Evolutionary conservation across 2,329 filamentous ascomycete species (phyloP).

Genomic region (Orbilia ellipsospora): DNA sequence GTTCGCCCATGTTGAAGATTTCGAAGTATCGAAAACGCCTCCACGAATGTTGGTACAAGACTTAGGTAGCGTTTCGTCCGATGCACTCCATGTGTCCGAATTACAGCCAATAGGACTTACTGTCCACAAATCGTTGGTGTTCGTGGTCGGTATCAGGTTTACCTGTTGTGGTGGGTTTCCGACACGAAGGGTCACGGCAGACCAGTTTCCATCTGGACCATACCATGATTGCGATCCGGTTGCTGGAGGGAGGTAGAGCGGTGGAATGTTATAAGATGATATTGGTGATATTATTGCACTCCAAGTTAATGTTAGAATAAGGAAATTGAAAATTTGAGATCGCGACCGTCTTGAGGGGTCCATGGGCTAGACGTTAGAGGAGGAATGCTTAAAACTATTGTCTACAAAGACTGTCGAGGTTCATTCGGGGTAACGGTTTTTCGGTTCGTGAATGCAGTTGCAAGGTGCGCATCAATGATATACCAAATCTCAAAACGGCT

Average conservation of each 20-base stretch:
- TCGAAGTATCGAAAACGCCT: conserved; percentile 24
- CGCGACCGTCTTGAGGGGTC: no score
- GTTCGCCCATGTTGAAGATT: conserved; percentile 36
- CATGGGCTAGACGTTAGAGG: no score
- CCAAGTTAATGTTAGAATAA: no score
- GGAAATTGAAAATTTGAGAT: neutral
- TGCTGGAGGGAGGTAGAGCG: conserved; percentile 25
- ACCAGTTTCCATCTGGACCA: conserved; percentile 50
- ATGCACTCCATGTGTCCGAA: conserved; percentile 15
- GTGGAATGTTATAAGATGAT: conserved; percentile 13
- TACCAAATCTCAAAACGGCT: no score
- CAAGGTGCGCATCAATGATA: no score
- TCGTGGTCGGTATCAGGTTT: conserved; percentile 28
- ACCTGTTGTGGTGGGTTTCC: conserved; percentile 40
- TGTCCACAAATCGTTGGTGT: conserved; percentile 22
- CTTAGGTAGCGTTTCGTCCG: neutral
- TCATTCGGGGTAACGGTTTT: no score
- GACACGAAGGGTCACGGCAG: conserved; percentile 36
- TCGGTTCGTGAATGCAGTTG: no score
- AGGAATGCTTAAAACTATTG: no score
- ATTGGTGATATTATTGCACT: neutral
- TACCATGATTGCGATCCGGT: conserved; percentile 35
- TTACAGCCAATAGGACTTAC: conserved; percentile 26
- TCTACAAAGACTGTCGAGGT: no score
- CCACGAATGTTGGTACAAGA: conserved; percentile 23